Conservation (phyloP, 2,329 filamentous ascomycete species). For the Cladosporium austrohemisphaericum region DNA sequence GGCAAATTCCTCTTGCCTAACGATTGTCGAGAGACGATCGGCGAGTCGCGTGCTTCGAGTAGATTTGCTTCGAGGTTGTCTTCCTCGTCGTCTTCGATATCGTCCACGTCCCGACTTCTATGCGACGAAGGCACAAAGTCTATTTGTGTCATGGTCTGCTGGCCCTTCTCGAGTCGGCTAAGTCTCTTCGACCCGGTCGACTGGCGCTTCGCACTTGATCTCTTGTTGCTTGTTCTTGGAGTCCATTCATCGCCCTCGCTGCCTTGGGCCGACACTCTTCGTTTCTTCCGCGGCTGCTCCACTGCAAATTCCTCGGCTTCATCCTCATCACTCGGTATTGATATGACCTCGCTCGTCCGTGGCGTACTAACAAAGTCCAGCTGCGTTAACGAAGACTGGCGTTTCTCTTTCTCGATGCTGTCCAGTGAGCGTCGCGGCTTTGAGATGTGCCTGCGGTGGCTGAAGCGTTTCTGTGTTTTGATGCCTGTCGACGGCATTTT, state of each 20-base stretch:
- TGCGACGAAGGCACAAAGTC: neutral
- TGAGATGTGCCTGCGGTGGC: constrained; percentile 11
- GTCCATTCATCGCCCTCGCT: constrained; percentile 7
- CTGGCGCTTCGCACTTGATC: neutral
- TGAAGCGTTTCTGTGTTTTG: constrained; percentile 10
- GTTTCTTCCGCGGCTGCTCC: constrained; percentile 11
- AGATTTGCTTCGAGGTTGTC: neutral
- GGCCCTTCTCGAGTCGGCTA: constrained; percentile 6
- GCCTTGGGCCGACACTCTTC: constrained; percentile 2
- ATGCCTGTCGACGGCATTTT: constrained; percentile 6
- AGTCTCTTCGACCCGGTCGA: neutral
- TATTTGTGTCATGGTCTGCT: constrained; percentile 18
- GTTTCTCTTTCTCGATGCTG: constrained; percentile 9
- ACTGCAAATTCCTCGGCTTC: constrained; percentile 1
- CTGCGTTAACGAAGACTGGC: constrained; percentile 17
- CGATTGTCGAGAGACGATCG: neutral
- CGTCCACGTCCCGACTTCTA: neutral
- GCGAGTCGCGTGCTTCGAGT: neutral
- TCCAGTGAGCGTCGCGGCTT: constrained; percentile 4
- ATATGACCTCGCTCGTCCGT: neutral
- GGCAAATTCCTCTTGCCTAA: neutral
- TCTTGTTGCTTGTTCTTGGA: neutral
- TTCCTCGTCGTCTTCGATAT: constrained; percentile 5
- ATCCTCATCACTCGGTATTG: neutral
- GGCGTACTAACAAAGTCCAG: constrained; percentile 17